Conservation (phyloP, 1,284 basidiomycete species). For the Apiotrichum mycotoxinovorans region DNA sequence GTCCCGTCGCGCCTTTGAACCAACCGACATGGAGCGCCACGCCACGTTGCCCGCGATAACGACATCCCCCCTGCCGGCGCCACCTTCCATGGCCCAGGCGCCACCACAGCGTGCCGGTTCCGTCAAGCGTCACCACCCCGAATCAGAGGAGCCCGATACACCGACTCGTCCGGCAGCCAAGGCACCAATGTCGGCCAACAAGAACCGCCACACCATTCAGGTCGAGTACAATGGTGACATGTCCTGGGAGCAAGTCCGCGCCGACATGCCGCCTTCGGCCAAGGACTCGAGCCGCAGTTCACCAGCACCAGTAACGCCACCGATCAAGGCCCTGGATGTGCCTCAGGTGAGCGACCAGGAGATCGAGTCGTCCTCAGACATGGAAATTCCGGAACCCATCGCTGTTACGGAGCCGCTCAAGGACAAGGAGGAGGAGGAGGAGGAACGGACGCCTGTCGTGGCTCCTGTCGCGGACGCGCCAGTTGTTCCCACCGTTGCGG, state of each 20-base stretch:
- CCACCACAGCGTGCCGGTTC: neutral
- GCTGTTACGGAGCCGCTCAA: neutral
- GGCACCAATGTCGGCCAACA: constrained; percentile 42
- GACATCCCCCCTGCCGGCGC: neutral
- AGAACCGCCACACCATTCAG: constrained; percentile 79
- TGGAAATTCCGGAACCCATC: neutral
- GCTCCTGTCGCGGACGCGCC: neutral
- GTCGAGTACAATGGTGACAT: constrained; percentile 68
- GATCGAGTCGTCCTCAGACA: constrained; percentile 18
- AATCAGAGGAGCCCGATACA: constrained; percentile 3
- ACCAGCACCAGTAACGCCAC: constrained; percentile 2
- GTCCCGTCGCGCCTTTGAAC: neutral
- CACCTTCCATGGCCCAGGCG: neutral
- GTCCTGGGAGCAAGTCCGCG: constrained; percentile 19
- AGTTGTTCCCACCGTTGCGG: neutral
- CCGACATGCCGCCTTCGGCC: constrained; percentile 16
- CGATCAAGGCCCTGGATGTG: constrained; percentile 5
- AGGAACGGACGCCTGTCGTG: constrained; percentile 8
- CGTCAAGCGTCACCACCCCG: neutral
- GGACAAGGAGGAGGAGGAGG: constrained; percentile 23
- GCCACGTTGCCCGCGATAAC: neutral
- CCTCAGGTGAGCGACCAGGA: constrained; percentile 18
- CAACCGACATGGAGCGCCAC: constrained; percentile 2
- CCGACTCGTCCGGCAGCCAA: constrained; percentile 8
- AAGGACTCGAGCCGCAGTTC: neutral